Conservation (phyloP, 257 asterid genomes). For the Nicotiana paniculata region DNA sequence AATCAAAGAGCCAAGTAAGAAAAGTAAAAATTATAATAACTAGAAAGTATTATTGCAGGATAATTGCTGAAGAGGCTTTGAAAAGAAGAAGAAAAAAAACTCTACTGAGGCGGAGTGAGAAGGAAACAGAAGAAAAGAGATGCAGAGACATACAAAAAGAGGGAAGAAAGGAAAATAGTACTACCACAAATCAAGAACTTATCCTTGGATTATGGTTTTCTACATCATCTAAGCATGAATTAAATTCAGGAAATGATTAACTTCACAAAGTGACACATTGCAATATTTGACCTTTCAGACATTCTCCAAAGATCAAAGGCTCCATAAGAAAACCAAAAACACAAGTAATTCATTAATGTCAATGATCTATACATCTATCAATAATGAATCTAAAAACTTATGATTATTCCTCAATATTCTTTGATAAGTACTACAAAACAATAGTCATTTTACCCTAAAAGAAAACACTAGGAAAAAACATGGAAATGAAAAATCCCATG, state of each 20-base stretch:
- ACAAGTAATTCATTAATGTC: background rate
- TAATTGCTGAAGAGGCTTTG: background rate
- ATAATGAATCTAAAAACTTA: background rate
- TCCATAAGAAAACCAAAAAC: background rate
- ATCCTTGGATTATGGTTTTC: background rate
- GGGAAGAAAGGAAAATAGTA: background rate
- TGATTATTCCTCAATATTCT: background rate
- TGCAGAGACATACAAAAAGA: background rate
- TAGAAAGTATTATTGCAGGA: background rate
- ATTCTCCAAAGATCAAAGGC: background rate
- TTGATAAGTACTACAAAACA: background rate
- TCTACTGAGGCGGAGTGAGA: background rate
- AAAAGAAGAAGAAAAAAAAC: no score
- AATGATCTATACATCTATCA: background rate
- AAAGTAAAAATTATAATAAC: background rate
- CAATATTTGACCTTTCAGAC: background rate
- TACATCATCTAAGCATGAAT: background rate
- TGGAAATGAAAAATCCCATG: background rate
- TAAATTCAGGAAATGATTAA: background rate
- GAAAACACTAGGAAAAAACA: background rate
- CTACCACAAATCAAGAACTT: background rate
- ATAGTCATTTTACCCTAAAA: background rate
- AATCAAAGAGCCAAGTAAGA: background rate
- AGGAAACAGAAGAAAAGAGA: constrained; percentile 1
- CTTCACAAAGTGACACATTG: background rate